A percentile compares a stretch with the other conserved stretches of the same genome.
These are phyloP conservation scores for Scutellaria galericulata DNA, from an alignment of 257 asterid species.

Conservation along the genomic window DNA sequence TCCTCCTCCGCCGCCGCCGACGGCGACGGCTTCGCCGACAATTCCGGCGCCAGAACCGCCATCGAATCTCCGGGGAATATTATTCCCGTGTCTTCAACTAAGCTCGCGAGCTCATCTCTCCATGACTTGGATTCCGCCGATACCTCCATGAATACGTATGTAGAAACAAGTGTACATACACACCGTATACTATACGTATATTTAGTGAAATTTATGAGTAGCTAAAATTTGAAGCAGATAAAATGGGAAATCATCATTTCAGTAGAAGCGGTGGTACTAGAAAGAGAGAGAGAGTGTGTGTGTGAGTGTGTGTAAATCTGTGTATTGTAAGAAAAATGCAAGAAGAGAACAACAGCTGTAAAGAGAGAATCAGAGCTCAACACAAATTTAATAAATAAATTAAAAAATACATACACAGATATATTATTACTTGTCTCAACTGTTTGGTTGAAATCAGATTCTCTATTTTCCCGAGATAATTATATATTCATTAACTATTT, in stretches of 20 bases:
- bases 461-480: too few species aligned
- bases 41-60: slow-evolving; percentile 42
- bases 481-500: too few species aligned
- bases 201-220: not conserved
- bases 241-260: not conserved
- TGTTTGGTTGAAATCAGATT: not conserved
- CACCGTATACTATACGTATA: slow-evolving; percentile 1
- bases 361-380: slow-evolving; percentile 21
- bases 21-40: slow-evolving; percentile 35
- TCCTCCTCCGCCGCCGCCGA: slow-evolving; percentile 36
- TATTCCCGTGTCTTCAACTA: slow-evolving; percentile 71
- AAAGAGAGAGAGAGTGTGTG: not conserved
- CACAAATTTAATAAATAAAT: not conserved
- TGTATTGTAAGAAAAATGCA: not conserved
- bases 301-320: not conserved
- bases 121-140: slow-evolving; percentile 61
- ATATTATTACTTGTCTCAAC: not conserved
- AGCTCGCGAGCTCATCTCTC: slow-evolving; percentile 79
- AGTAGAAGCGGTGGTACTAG: slow-evolving; percentile 15
- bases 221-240: slow-evolving; percentile 12
- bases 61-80: slow-evolving; percentile 50
- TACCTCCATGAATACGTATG: slow-evolving; percentile 53
- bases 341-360: slow-evolving; percentile 37
- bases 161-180: slow-evolving; percentile 20
- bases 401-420: not conserved